Conservation (phyloP, 371 early-diverging fungal species). For the Mortierella sp. region DNA sequence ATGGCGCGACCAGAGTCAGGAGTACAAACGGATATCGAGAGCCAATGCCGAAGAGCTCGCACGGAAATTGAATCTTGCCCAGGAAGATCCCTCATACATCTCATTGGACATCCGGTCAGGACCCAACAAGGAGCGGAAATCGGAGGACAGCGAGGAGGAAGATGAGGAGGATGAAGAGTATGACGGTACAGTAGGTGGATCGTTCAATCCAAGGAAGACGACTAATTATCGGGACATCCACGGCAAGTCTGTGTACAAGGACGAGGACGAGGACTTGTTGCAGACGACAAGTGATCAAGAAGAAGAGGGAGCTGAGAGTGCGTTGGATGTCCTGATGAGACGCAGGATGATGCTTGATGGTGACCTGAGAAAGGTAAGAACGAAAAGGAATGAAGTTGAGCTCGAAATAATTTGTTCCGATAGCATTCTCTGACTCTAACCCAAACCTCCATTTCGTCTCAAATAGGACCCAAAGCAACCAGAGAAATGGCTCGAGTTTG, state of each 20-base stretch:
- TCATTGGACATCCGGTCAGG: constrained; percentile 33
- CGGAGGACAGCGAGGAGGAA: constrained; percentile 1
- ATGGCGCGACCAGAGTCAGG: constrained; percentile 30
- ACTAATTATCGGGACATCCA: constrained; percentile 48
- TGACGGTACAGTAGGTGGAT: not conserved
- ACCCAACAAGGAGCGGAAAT: not conserved
- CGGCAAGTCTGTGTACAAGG: constrained; percentile 48
- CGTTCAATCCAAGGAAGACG: constrained; percentile 4
- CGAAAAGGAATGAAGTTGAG: no score
- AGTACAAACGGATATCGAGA: constrained; percentile 40
- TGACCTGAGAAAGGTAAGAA: constrained; percentile 38
- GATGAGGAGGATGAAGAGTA: not conserved
- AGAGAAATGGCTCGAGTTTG: constrained; percentile 77
- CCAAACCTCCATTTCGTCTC: not conserved
- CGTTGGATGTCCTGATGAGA: constrained; percentile 30
- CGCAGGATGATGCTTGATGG: constrained; percentile 44
- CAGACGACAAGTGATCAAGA: constrained; percentile 48
- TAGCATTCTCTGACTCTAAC: not conserved
- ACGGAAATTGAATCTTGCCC: not conserved
- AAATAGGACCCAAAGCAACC: constrained; percentile 72
- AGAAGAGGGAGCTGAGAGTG: constrained; percentile 45
- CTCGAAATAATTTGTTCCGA: constrained; percentile 4
- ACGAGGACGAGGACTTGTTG: constrained; percentile 40
- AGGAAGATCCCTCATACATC: constrained; percentile 30
- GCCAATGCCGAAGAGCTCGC: constrained; percentile 44